These are phyloP conservation scores for Linum tenue DNA, from an alignment of 345 rosid species.

Conservation along the genomic window DNA sequence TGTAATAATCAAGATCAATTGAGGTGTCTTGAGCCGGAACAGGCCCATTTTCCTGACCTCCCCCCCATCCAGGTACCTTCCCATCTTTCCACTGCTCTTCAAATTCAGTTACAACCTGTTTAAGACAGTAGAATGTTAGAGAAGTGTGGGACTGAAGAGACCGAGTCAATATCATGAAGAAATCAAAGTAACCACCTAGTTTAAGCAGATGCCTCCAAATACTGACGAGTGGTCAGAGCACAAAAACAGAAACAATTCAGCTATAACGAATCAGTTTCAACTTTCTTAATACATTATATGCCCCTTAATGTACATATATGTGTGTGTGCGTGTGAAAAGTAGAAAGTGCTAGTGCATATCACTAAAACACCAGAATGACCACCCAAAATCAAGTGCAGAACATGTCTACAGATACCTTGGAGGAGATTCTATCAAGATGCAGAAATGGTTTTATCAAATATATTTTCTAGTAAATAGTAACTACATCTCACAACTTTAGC, in stretches of 20 bases:
- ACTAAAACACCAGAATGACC: too few relatives aligned
- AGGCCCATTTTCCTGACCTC: constrained; percentile 48
- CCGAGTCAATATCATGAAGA: background rate
- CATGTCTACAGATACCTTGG: too few relatives aligned
- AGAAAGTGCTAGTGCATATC: background rate
- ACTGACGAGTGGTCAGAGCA: background rate
- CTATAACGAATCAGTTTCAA: too few relatives aligned
- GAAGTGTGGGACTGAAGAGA: background rate
- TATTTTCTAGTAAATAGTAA: too few relatives aligned
- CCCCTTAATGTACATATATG: too few relatives aligned
- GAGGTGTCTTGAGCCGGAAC: constrained; percentile 30
- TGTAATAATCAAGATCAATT: constrained; percentile 88
- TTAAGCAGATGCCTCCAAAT: background rate
- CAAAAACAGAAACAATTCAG: background rate
- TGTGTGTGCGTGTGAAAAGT: background rate
- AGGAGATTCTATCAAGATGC: too few relatives aligned
- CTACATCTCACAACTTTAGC: too few relatives aligned
- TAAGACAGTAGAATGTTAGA: background rate
- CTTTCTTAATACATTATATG: too few relatives aligned
- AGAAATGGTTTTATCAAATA: too few relatives aligned
- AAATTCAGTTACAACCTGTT: constrained; percentile 62
- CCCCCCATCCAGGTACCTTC: constrained; percentile 56
- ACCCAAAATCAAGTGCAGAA: background rate
- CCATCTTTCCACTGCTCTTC: constrained; percentile 64
- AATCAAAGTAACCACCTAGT: background rate